Evolutionary conservation across 371 early-diverging fungal species (phyloP).

Genomic region (Mortierella sp.): DNA sequence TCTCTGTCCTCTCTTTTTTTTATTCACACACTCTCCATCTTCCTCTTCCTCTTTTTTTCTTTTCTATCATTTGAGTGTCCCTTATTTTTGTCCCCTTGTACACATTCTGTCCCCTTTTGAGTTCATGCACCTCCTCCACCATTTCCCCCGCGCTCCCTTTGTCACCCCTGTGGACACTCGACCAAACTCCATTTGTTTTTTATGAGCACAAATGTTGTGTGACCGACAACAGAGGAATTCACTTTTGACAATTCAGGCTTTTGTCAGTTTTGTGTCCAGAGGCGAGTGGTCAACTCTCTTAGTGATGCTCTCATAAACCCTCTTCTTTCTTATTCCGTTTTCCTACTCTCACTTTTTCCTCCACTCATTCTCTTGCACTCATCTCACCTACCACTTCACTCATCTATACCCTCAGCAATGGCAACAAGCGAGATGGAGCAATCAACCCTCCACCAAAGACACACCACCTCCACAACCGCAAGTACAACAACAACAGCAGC

Average conservation of each 20-base stretch:
- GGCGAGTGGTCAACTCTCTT: neutral
- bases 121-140: too few relatives aligned
- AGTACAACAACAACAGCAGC: neutral
- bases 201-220: too few relatives aligned
- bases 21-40: neutral
- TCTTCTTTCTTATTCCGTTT: neutral
- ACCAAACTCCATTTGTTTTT: too few relatives aligned
- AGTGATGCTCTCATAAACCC: neutral
- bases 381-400: neutral
- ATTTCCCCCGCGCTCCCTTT: too few relatives aligned
- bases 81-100: too few relatives aligned
- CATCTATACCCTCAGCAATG: conserved; percentile 20
- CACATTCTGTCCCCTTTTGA: too few relatives aligned
- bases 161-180: too few relatives aligned
- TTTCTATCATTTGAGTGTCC: too few relatives aligned
- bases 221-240: too few relatives aligned
- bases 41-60: neutral
- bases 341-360: neutral
- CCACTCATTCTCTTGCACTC: neutral
- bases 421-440: conserved; percentile 49
- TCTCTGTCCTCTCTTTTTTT: neutral
- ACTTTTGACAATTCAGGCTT: too few relatives aligned
- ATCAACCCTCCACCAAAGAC: neutral
- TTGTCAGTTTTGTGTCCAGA: neutral
- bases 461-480: conserved; percentile 6